These are phyloP conservation scores for Lactuca saligna DNA, from an alignment of 129 eudicot genomes.

Conservation along the genomic window DNA sequence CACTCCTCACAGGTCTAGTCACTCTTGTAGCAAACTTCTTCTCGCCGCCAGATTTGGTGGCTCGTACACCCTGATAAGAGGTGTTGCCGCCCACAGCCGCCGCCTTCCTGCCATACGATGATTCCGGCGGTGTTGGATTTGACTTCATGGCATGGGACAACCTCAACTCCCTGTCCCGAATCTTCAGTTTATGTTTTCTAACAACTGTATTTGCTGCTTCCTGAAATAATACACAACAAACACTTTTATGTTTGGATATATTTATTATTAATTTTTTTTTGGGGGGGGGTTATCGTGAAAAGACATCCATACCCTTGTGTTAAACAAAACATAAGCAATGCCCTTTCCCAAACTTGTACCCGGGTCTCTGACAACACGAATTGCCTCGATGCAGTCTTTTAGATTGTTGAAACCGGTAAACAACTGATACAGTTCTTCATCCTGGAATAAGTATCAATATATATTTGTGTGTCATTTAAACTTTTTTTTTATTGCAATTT, in stretches of 20 bases:
- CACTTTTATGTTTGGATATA: background rate
- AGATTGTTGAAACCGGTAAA: slow-evolving; percentile 55
- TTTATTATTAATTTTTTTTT: no score
- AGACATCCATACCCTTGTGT: slow-evolving; percentile 61
- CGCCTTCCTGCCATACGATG: slow-evolving; percentile 21
- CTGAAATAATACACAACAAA: slow-evolving; percentile 5
- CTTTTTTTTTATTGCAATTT: no score
- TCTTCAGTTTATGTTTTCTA: slow-evolving; percentile 42
- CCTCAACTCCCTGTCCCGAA: slow-evolving; percentile 44
- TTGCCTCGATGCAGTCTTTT: slow-evolving; percentile 81
- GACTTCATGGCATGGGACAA: slow-evolving; percentile 40
- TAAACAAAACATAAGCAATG: slow-evolving; percentile 88
- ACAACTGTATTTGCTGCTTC: slow-evolving; percentile 45
- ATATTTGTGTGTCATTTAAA: no score
- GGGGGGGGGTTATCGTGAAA: no score
- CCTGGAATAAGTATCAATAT: slow-evolving; percentile 41
- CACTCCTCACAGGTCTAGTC: slow-evolving; percentile 11
- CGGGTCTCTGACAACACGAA: slow-evolving; percentile 90
- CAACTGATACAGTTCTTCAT: slow-evolving; percentile 86
- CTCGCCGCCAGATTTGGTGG: slow-evolving; percentile 39
- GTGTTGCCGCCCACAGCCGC: slow-evolving; percentile 15
- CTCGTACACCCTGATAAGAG: slow-evolving; percentile 41
- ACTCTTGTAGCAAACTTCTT: slow-evolving; percentile 38
- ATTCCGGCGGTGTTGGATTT: slow-evolving; percentile 24
- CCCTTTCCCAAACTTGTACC: slow-evolving; percentile 90